phyloP scores from a whole-genome alignment of 768 basidiomycete genomes.

The Tricholoma hemisulphureum region DNA sequence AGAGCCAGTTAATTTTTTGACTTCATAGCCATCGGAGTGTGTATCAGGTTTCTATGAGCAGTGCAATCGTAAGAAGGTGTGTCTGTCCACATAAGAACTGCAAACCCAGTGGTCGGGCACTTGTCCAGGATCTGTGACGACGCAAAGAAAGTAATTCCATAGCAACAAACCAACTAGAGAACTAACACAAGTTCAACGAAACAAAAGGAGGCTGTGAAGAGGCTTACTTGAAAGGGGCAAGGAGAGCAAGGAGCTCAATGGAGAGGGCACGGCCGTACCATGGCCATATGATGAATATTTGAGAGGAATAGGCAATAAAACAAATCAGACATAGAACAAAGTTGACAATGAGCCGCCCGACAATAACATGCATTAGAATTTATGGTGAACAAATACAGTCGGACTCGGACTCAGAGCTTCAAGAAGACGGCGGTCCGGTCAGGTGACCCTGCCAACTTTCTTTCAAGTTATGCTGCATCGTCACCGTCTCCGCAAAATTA shows the following conservation, averaged over 20 bases:
- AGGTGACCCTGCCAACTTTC: not conserved
- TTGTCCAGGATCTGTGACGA: slow-evolving; percentile 78
- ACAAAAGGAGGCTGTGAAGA: not conserved
- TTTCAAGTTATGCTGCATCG: no score
- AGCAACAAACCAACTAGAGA: slow-evolving; percentile 71
- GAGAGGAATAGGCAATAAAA: slow-evolving; percentile 88
- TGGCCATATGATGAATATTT: slow-evolving; percentile 88
- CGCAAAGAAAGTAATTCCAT: slow-evolving; percentile 87
- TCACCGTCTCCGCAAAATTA: no score
- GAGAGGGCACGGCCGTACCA: slow-evolving; percentile 83
- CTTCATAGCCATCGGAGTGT: slow-evolving; percentile 74
- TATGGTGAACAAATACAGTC: not conserved
- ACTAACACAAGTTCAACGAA: slow-evolving; percentile 40
- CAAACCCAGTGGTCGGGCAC: slow-evolving; percentile 81
- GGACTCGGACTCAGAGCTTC: no score
- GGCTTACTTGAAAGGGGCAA: slow-evolving; percentile 88
- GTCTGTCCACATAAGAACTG: slow-evolving; percentile 1
- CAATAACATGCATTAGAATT: slow-evolving; percentile 40
- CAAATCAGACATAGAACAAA: slow-evolving; percentile 70
- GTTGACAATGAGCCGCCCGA: slow-evolving; percentile 64
- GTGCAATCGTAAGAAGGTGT: not conserved
- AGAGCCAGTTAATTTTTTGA: slow-evolving; percentile 81
- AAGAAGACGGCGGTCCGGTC: no score
- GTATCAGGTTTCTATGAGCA: slow-evolving; percentile 68
- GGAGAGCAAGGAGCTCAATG: slow-evolving; percentile 69